Base-by-base conservation (phyloP, 1,284 basidiomycete species). In the Apiotrichum gracile region DNA sequence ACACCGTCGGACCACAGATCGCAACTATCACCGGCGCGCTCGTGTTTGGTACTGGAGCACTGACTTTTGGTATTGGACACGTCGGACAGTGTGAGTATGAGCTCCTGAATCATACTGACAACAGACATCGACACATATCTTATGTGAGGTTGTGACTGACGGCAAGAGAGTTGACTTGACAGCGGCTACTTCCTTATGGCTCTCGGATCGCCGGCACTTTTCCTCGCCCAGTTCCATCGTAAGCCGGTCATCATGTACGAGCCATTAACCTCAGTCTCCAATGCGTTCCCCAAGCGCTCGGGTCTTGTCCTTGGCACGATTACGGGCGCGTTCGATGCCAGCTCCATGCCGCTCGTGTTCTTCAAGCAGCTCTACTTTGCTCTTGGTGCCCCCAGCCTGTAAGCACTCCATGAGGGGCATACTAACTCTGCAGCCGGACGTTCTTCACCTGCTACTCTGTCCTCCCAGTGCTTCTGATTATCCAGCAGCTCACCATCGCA, bases 241-340 rank as follows among this genome's bases (percentile, higher is more conserved):
- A 14, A 22, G 38, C 43, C n/a, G n/a, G n/a, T n/a, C n/a, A n/a
- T 14, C 26, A 2, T 27, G 5, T 4, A 39, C 7, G 14, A 42
- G 31, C 49, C n/a, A n/a, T n/a, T 26, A 17, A 27, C 29, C 22
- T 16, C 58, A 66, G 64, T 77, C 17, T 71, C 71, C 45, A 77
- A 77, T 53, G 68, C 75, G 7, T 77, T 77, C 57, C 75, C 75
- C 4, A 46, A 58, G n/a, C 61, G 66, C 35, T 72, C 74, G 1
- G 75, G 76, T 0, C 63, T 77, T 25, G 67, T 77, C 39, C 65
- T 77, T 34, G 70, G 69, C 26, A 66, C 71, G 24, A 61, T 77
- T 29, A 76, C 73, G 2, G 76, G 75, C 21, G 72, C 74, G 1
- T 77, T 77, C 51, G 75, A 76, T 51, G 72, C 73, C 7, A 72